phyloP scores from a whole-genome alignment of 257 asterid species.

The Jacaranda mimosifolia region DNA sequence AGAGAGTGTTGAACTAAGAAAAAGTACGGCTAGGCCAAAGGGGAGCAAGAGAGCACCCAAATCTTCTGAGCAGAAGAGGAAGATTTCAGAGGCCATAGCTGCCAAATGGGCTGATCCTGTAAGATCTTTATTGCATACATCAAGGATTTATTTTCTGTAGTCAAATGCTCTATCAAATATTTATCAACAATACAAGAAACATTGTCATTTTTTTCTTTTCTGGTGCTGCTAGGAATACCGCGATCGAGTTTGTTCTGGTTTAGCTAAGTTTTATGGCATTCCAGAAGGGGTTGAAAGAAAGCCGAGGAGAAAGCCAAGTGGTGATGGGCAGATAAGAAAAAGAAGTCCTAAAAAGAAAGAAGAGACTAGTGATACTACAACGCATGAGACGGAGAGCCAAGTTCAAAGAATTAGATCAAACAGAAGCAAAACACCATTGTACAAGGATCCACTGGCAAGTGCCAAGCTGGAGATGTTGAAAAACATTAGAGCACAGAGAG shows the following conservation, averaged over 20 bases:
- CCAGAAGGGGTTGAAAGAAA: conserved; percentile 62
- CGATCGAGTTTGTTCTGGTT: conserved; percentile 69
- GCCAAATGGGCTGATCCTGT: conserved; percentile 99
- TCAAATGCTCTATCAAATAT: background rate
- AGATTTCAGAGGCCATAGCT: conserved; percentile 86
- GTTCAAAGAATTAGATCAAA: conserved; percentile 48
- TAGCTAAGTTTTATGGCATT: conserved; percentile 73
- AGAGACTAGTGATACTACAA: conserved; percentile 40
- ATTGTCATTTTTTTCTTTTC: background rate
- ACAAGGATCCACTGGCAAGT: conserved; percentile 81
- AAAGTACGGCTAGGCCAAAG: conserved; percentile 50
- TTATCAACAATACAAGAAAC: background rate
- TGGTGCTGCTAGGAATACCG: conserved; percentile 64
- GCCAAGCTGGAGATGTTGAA: conserved; percentile 86
- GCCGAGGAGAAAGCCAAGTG: conserved; percentile 62
- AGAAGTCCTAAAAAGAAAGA: conserved; percentile 49
- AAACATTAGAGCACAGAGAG: conserved; percentile 76
- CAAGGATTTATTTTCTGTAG: background rate
- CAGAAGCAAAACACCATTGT: conserved; percentile 58
- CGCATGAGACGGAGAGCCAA: conserved; percentile 46
- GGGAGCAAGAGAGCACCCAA: conserved; percentile 93
- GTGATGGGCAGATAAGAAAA: conserved; percentile 55
- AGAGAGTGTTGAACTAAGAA: conserved; percentile 72
- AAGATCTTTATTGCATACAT: conserved; percentile 38
- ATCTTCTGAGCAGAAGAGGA: conserved; percentile 88